Conservation (phyloP, 2,329 filamentous ascomycete species). For the Dryadomyces quercus-mongolicae region DNA sequence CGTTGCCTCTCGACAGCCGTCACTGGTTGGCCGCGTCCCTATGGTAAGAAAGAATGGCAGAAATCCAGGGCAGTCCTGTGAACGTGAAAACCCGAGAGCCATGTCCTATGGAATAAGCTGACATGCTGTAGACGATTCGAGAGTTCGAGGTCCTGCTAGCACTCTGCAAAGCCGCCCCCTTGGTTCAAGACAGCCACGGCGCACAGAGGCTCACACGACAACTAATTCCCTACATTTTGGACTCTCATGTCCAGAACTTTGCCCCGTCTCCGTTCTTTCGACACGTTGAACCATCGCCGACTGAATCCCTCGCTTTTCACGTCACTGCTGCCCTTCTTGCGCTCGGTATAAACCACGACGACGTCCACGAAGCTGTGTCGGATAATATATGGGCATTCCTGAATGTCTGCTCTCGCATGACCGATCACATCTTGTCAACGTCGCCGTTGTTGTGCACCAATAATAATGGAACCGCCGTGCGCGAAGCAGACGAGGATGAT, state of each 20-base stretch:
- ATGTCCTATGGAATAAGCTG: neutral
- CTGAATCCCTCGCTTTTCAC: conserved; percentile 69
- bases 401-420: conserved; percentile 52
- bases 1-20: conserved; percentile 23
- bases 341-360: conserved; percentile 60
- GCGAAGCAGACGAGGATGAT: conserved; percentile 41
- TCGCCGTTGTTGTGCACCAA: neutral
- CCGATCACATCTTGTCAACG: conserved; percentile 36
- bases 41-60: conserved; percentile 35
- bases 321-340: conserved; percentile 73
- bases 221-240: conserved; percentile 71
- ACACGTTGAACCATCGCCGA: conserved; percentile 74
- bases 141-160: conserved; percentile 89
- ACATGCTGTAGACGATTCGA: conserved; percentile 52
- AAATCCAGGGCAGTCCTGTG: neutral
- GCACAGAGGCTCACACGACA: conserved; percentile 71
- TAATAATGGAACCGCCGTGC: conserved; percentile 13
- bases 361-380: conserved; percentile 53
- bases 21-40: conserved; percentile 39
- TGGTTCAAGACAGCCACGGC: conserved; percentile 56
- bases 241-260: conserved; percentile 71
- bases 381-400: conserved; percentile 62
- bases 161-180: conserved; percentile 78
- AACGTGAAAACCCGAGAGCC: neutral
- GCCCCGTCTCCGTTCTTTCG: conserved; percentile 71